A percentile compares a stretch with the other conserved stretches of the same genome.
phyloP scores from a whole-genome alignment of 139 green algal species.

The Micromonas commoda region DNA sequence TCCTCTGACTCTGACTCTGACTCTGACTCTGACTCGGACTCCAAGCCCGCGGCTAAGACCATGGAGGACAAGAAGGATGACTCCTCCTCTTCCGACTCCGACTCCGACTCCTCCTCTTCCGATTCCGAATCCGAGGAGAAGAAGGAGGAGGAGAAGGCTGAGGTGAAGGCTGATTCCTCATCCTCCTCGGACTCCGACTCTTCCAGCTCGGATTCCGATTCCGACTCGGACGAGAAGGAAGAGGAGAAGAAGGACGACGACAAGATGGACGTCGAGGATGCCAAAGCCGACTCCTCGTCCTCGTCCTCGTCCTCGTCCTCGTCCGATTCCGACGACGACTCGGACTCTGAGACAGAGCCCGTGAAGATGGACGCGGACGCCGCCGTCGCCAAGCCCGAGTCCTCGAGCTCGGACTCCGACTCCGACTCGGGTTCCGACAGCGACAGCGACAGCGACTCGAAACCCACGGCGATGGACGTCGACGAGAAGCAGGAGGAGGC shows the following conservation, averaged over 20 bases:
- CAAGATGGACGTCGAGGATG: no score
- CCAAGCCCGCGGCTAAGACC: background rate
- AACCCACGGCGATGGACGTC: no score
- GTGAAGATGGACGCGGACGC: background rate
- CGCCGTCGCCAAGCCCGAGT: background rate
- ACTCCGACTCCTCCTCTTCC: conserved; percentile 3
- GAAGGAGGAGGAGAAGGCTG: conserved; percentile 3
- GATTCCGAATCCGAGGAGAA: conserved; percentile 8
- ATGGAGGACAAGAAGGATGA: background rate
- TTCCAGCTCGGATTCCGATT: background rate
- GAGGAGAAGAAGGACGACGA: conserved; percentile 6
- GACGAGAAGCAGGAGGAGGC: background rate
- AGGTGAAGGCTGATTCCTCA: background rate
- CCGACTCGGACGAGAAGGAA: conserved; percentile 14
- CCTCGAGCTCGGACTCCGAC: no score
- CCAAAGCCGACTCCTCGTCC: no score
- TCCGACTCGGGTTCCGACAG: no score
- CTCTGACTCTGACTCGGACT: background rate
- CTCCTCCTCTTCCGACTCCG: background rate
- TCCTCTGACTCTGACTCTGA: background rate
- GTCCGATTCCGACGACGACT: background rate
- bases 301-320: conserved; percentile 1
- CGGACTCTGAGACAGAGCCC: background rate
- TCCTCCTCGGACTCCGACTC: background rate
- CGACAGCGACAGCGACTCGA: background rate